Percentiles rank a stretch among this genome's conserved stretches.
These are phyloP conservation scores for Lecanoromycetidae sp. DNA, from an alignment of 2,329 filamentous ascomycete species.

Conservation along the genomic window DNA sequence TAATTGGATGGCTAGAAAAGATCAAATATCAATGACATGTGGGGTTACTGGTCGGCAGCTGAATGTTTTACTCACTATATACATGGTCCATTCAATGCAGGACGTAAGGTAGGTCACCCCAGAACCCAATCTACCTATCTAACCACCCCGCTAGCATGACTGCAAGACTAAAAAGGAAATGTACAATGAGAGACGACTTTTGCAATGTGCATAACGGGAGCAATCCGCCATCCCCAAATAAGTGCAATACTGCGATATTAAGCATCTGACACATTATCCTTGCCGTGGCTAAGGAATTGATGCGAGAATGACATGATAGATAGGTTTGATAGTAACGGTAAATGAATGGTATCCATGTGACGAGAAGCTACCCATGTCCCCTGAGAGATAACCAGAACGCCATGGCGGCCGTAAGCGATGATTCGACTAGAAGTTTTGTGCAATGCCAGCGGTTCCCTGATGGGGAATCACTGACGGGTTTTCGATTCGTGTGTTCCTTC, in stretches of 20 bases:
- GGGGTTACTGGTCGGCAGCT: no score
- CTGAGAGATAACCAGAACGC: conserved; percentile 8
- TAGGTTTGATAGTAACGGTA: conserved; percentile 9
- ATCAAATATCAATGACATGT: no score
- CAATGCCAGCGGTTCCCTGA: conserved; percentile 81
- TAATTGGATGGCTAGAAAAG: no score
- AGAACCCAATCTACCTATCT: background rate
- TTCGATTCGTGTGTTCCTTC: conserved; percentile 90
- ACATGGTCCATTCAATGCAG: no score
- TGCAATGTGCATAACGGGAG: conserved; percentile 4
- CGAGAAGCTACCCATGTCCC: conserved; percentile 3
- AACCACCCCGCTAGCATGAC: no score
- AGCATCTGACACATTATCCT: background rate
- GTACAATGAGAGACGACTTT: background rate
- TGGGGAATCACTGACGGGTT: conserved; percentile 80
- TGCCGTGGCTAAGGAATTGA: conserved; percentile 13
- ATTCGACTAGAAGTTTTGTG: conserved; percentile 75
- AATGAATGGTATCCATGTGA: conserved; percentile 4
- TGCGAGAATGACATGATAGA: conserved; percentile 16
- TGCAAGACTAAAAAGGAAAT: conserved; percentile 3
- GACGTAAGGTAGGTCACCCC: background rate
- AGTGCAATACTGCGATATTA: background rate
- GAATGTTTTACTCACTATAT: no score
- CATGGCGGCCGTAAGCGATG: background rate
- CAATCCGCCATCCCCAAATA: background rate